These are phyloP conservation scores for Galerina sulciceps DNA, from an alignment of 768 basidiomycete genomes.

Conservation along the genomic window DNA sequence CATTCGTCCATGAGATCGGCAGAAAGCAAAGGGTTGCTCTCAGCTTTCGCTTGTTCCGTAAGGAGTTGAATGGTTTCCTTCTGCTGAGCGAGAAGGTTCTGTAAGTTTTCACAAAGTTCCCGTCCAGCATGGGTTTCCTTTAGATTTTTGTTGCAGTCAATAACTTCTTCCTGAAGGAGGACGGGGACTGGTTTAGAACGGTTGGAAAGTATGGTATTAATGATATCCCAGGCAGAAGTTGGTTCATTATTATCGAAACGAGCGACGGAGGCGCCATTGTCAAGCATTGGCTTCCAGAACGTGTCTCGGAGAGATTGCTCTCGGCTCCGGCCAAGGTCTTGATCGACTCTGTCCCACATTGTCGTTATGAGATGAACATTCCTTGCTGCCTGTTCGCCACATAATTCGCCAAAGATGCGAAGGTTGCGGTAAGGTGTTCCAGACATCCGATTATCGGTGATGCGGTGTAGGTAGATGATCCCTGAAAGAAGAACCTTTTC, in stretches of 20 bases:
- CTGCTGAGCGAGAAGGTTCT: neutral
- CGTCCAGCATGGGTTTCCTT: neutral
- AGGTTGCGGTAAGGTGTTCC: slow-evolving; percentile 31
- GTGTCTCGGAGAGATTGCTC: neutral
- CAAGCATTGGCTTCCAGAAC: neutral
- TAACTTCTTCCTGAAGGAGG: neutral
- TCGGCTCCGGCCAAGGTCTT: slow-evolving; percentile 7
- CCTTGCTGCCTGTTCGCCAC: slow-evolving; percentile 30
- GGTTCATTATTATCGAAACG: neutral
- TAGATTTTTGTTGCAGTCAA: neutral
- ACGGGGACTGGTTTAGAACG: neutral
- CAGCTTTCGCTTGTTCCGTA: too few species aligned
- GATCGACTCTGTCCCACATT: slow-evolving; percentile 36
- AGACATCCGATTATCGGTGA: slow-evolving; percentile 34
- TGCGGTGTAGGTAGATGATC: slow-evolving; percentile 36
- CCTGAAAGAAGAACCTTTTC: slow-evolving; percentile 24
- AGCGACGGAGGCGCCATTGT: neutral
- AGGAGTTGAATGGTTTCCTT: neutral
- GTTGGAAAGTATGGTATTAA: neutral
- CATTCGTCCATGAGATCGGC: too few species aligned
- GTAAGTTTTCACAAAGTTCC: too few species aligned
- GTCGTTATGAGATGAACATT: slow-evolving; percentile 40
- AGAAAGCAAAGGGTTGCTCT: too few species aligned
- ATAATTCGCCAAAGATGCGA: slow-evolving; percentile 35
- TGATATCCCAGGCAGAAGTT: neutral